Percentiles rank a stretch among this genome's conserved stretches.
Conservation (phyloP, 306 rosid genomes). For the Quercus variabilis region DNA sequence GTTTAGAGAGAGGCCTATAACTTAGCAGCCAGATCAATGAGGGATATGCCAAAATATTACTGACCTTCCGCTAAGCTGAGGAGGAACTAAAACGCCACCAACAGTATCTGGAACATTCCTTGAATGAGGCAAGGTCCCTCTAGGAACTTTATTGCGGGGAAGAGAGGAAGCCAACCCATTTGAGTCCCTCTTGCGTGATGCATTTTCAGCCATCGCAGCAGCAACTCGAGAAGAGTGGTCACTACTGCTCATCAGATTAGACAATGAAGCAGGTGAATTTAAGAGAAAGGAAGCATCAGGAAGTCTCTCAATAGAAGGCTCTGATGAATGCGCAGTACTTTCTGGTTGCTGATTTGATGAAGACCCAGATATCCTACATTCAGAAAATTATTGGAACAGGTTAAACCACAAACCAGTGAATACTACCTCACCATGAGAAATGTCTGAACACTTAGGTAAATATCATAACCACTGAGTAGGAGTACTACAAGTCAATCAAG, state of each 20-base stretch:
- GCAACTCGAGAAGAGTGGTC: constrained; percentile 78
- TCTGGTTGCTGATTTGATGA: constrained; percentile 32
- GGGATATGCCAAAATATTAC: constrained; percentile 18
- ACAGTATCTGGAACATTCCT: constrained; percentile 71
- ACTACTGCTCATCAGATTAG: constrained; percentile 35
- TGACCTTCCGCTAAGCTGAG: constrained; percentile 94
- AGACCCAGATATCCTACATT: constrained; percentile 40
- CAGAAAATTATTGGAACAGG: constrained; percentile 4
- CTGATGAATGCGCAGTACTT: constrained; percentile 28
- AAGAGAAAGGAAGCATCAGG: constrained; percentile 92
- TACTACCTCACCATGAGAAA: background rate
- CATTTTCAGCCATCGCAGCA: constrained; percentile 72
- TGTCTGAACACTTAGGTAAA: no score
- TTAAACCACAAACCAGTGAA: background rate
- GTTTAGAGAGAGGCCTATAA: background rate
- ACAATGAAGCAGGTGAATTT: constrained; percentile 50
- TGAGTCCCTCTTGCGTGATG: constrained; percentile 75
- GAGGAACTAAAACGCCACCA: constrained; percentile 65
- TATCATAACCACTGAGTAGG: no score
- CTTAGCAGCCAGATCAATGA: background rate
- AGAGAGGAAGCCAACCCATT: constrained; percentile 37
- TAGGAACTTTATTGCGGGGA: constrained; percentile 61
- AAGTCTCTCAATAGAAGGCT: constrained; percentile 49
- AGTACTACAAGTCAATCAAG: no score
- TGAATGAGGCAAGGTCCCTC: constrained; percentile 60